Conservation (phyloP, 306 rosid genomes). For the Corylus heterophylla region DNA sequence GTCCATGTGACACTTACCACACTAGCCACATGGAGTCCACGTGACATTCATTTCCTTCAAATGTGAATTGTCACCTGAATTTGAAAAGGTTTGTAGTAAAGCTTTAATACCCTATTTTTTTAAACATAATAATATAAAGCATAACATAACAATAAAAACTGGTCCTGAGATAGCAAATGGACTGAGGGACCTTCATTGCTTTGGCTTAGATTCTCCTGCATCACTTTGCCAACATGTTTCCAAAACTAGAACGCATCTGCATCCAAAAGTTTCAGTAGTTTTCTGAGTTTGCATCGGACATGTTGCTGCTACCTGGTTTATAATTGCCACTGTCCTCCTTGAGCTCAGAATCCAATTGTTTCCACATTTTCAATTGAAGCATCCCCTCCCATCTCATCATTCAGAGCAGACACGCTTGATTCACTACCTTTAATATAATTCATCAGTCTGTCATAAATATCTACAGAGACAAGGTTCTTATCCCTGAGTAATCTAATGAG, state of each 20-base stretch:
- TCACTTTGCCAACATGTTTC: background rate
- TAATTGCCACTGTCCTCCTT: background rate
- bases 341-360: background rate
- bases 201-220: too few species aligned
- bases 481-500: constrained; percentile 9
- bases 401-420: background rate
- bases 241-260: background rate
- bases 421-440: constrained; percentile 10
- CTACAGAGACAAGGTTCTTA: constrained; percentile 4
- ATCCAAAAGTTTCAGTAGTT: constrained; percentile 1
- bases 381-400: constrained; percentile 7
- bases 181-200: too few species aligned
- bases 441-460: constrained; percentile 13
- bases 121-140: too few species aligned
- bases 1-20: too few species aligned
- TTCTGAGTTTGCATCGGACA: background rate
- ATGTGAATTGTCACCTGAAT: too few species aligned
- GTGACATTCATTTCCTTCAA: too few species aligned
- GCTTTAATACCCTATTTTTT: too few species aligned
- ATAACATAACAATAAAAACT: too few species aligned
- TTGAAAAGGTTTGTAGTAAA: too few species aligned
- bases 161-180: too few species aligned
- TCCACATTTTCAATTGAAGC: background rate
- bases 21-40: too few species aligned
- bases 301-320: background rate